Conservation (phyloP, 2,329 filamentous ascomycete genomes). For the Anthostomella pinea region DNA sequence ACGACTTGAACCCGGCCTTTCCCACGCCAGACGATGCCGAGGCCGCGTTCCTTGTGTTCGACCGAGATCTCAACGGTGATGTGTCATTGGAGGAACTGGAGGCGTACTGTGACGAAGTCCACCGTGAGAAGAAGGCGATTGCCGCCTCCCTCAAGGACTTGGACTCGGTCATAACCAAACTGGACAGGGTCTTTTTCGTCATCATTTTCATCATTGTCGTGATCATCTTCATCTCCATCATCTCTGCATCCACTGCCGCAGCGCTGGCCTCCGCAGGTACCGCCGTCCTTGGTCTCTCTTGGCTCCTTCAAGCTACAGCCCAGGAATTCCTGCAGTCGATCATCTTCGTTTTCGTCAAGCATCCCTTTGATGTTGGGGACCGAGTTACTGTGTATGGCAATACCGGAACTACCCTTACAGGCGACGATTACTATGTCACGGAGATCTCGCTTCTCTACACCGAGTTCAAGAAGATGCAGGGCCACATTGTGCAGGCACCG, state of each 20-base stretch:
- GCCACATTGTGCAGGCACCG: conserved; percentile 91
- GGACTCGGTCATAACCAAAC: conserved; percentile 86
- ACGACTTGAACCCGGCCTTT: conserved; percentile 78
- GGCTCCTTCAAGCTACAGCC: conserved; percentile 88
- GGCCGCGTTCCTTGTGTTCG: conserved; percentile 86
- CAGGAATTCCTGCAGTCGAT: conserved; percentile 93
- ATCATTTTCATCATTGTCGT: conserved; percentile 77
- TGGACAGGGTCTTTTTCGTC: conserved; percentile 86
- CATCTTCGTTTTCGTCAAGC: conserved; percentile 95
- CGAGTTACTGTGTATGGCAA: conserved; percentile 90
- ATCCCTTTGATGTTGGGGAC: conserved; percentile 95
- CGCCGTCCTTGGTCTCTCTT: conserved; percentile 82
- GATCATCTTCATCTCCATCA: conserved; percentile 83
- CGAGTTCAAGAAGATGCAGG: conserved; percentile 98
- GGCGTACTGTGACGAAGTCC: conserved; percentile 89
- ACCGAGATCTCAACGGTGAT: conserved; percentile 94
- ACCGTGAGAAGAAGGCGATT: conserved; percentile 91
- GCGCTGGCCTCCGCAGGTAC: conserved; percentile 89
- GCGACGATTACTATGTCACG: conserved; percentile 95
- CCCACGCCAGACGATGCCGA: conserved; percentile 81
- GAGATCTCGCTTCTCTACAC: conserved; percentile 92
- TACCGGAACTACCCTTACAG: conserved; percentile 71
- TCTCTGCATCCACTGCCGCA: conserved; percentile 85
- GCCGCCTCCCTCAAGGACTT: conserved; percentile 92
- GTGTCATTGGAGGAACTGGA: conserved; percentile 95